These are phyloP conservation scores for Cruciata laevipes DNA, from an alignment of 257 asterid genomes.

Conservation along the genomic window DNA sequence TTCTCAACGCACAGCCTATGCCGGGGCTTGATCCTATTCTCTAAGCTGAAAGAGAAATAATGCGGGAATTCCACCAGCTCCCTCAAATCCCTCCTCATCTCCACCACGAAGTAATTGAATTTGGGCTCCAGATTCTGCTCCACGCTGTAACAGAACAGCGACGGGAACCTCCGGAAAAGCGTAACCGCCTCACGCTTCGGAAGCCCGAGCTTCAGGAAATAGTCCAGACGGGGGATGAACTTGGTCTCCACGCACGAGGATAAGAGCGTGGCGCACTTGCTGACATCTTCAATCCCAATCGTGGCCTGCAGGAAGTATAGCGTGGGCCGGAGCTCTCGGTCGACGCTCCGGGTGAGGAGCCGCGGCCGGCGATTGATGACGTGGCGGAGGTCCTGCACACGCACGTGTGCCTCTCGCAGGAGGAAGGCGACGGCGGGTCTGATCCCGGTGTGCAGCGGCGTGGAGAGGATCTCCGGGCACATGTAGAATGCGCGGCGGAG, in stretches of 20 bases:
- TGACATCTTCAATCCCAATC: constrained; percentile 60
- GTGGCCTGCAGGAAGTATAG: constrained; percentile 74
- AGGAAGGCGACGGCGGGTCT: constrained; percentile 70
- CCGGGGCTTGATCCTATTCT: constrained; percentile 76
- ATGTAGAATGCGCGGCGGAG: constrained; percentile 68
- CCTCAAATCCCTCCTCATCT: constrained; percentile 82
- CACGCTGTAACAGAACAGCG: constrained; percentile 81
- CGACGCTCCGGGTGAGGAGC: constrained; percentile 54
- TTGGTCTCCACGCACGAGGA: constrained; percentile 78
- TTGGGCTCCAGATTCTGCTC: constrained; percentile 76
- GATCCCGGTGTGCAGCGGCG: constrained; percentile 32
- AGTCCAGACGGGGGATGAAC: constrained; percentile 71
- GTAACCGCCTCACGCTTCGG: constrained; percentile 43
- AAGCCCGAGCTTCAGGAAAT: constrained; percentile 65
- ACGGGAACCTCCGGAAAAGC: constrained; percentile 74
- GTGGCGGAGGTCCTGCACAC: constrained; percentile 45
- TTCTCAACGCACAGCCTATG: constrained; percentile 73
- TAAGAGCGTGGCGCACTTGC: constrained; percentile 50
- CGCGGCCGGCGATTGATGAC: constrained; percentile 88
- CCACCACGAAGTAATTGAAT: constrained; percentile 72
- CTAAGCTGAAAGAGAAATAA: constrained; percentile 83
- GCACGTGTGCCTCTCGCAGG: constrained; percentile 72
- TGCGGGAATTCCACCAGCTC: constrained; percentile 79
- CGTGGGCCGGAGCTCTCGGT: constrained; percentile 65
- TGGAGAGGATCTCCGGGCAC: constrained; percentile 73